A percentile compares a stretch with the other conserved stretches of the same genome.
These are phyloP conservation scores for Phoma sp. DNA, from an alignment of 2,329 filamentous ascomycete genomes.

Conservation along the genomic window DNA sequence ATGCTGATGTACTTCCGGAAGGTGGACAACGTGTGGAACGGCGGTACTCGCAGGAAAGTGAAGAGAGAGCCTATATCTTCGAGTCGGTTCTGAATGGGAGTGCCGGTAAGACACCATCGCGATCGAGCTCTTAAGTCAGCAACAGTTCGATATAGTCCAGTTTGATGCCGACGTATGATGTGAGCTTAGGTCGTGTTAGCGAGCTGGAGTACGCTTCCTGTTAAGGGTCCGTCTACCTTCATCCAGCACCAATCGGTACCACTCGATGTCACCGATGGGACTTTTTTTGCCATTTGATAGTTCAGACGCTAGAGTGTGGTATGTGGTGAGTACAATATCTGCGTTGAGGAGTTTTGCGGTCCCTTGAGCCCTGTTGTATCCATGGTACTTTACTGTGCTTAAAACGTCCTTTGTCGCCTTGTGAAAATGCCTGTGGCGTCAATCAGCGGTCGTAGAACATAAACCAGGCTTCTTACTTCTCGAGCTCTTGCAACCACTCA, in stretches of 20 bases:
- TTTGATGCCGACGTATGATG: slow-evolving; percentile 57
- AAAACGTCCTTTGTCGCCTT: slow-evolving; percentile 7
- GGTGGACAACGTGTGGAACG: slow-evolving; percentile 49
- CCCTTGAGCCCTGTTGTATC: slow-evolving; percentile 18
- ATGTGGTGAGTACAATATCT: slow-evolving; percentile 41
- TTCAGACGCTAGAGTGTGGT: slow-evolving; percentile 35
- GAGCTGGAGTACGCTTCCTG: too few species aligned
- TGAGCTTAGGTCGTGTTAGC: slow-evolving; percentile 44
- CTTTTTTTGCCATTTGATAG: slow-evolving; percentile 1
- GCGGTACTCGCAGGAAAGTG: slow-evolving; percentile 54
- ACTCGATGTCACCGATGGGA: slow-evolving; percentile 27
- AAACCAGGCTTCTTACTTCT: slow-evolving; percentile 39
- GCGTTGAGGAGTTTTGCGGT: slow-evolving; percentile 18
- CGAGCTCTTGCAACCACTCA: slow-evolving; percentile 39
- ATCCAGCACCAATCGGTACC: slow-evolving; percentile 41
- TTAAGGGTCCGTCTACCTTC: slow-evolving; percentile 32
- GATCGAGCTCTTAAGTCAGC: slow-evolving; percentile 50
- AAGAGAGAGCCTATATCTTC: slow-evolving; percentile 60
- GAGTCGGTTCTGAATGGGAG: slow-evolving; percentile 60
- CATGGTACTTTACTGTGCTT: slow-evolving; percentile 34
- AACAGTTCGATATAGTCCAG: slow-evolving; percentile 53
- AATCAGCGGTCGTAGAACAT: background rate
- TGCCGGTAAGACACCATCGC: slow-evolving; percentile 52
- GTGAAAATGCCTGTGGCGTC: slow-evolving; percentile 30
- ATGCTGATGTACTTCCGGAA: slow-evolving; percentile 55